These are phyloP conservation scores for Trichoderma asperelloides DNA, from an alignment of 495 filamentous ascomycete genomes.

Conservation along the genomic window DNA sequence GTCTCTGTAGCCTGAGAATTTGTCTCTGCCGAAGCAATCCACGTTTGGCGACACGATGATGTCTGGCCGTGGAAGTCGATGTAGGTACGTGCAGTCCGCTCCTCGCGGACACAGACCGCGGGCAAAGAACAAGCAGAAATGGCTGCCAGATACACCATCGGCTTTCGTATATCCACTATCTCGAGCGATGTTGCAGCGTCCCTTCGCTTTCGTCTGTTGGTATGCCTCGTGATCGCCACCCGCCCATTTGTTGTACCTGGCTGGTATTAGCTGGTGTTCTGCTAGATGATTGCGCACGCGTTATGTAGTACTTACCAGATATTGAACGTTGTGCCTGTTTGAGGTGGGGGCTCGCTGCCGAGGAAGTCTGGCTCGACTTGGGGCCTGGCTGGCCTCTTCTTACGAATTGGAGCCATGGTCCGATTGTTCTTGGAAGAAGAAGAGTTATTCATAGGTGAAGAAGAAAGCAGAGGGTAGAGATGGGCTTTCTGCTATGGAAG, in stretches of 20 bases:
- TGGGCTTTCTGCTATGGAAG: too few species aligned
- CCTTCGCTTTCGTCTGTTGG: constrained; percentile 58
- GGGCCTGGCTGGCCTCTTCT: constrained; percentile 58
- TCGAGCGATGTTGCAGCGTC: constrained; percentile 69
- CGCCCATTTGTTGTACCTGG: constrained; percentile 77
- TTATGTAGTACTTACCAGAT: constrained; percentile 46
- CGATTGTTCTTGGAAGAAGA: constrained; percentile 43
- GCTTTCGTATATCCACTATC: constrained; percentile 87
- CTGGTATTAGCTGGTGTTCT: neutral
- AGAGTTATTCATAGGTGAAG: too few species aligned
- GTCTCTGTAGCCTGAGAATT: constrained; percentile 77
- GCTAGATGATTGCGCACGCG: neutral
- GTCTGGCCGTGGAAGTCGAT: constrained; percentile 71
- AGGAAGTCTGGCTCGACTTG: constrained; percentile 80
- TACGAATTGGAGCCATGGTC: constrained; percentile 57
- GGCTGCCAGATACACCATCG: constrained; percentile 63
- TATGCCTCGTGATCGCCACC: constrained; percentile 89
- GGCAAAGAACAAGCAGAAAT: constrained; percentile 88
- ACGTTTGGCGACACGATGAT: constrained; percentile 85
- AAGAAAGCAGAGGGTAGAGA: too few species aligned
- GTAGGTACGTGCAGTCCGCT: constrained; percentile 88
- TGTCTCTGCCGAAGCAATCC: constrained; percentile 89
- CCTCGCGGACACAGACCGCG: constrained; percentile 75
- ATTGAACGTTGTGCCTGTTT: constrained; percentile 90
- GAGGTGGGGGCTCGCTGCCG: constrained; percentile 67